phyloP scores from a whole-genome alignment of 1,284 basidiomycete genomes.

The Ganoderma sp. region DNA sequence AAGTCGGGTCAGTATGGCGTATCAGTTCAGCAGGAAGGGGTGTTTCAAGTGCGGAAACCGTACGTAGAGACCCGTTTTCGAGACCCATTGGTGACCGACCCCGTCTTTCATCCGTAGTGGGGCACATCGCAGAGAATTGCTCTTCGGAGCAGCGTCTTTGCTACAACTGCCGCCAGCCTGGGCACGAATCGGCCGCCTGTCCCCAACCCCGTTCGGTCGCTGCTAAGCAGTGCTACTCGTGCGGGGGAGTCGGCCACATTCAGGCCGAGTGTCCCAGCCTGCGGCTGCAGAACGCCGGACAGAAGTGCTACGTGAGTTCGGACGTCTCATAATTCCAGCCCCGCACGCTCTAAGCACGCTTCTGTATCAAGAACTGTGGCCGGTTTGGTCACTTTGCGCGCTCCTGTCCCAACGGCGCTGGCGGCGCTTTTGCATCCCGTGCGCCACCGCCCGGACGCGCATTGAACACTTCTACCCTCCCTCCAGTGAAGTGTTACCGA shows the following conservation, averaged over 20 bases:
- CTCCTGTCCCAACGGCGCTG: slow-evolving; percentile 62
- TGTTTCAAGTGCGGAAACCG: slow-evolving; percentile 88
- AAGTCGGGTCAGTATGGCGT: slow-evolving; percentile 62
- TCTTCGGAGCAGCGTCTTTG: slow-evolving; percentile 86
- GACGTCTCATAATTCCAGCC: neutral
- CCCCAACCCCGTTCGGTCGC: slow-evolving; percentile 79
- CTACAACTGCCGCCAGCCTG: slow-evolving; percentile 91
- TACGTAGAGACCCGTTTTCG: slow-evolving; percentile 48
- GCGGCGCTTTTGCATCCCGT: slow-evolving; percentile 62
- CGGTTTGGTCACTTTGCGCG: slow-evolving; percentile 83
- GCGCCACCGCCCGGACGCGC: slow-evolving; percentile 73
- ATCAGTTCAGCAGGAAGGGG: slow-evolving; percentile 80
- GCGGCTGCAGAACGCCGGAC: slow-evolving; percentile 64
- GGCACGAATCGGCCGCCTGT: slow-evolving; percentile 89
- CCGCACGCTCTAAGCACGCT: slow-evolving; percentile 81
- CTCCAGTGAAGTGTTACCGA: slow-evolving; percentile 82
- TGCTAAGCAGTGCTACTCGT: slow-evolving; percentile 83
- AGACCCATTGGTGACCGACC: slow-evolving; percentile 14
- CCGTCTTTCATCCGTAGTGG: slow-evolving; percentile 56
- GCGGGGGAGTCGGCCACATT: slow-evolving; percentile 78
- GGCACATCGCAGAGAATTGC: slow-evolving; percentile 91
- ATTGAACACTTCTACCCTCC: slow-evolving; percentile 76
- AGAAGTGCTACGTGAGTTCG: slow-evolving; percentile 82
- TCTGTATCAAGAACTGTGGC: slow-evolving; percentile 66
- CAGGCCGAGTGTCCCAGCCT: slow-evolving; percentile 87